Conservation (phyloP, 140 eudicot species). For the Oenanthe javanica region DNA sequence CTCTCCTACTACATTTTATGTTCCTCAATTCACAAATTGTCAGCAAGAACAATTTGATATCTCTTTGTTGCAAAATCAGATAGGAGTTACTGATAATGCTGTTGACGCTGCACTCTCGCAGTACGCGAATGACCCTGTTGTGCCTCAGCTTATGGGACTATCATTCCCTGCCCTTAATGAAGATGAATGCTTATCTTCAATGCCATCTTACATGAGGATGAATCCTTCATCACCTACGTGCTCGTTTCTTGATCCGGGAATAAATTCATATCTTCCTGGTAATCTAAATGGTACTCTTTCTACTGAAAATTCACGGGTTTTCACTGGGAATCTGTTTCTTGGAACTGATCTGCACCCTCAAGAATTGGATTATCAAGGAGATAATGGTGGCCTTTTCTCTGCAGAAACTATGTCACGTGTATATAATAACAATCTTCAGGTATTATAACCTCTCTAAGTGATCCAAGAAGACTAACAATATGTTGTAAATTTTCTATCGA, state of each 20-base stretch:
- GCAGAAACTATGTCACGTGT: slow-evolving; percentile 32
- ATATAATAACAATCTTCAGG: slow-evolving; percentile 62
- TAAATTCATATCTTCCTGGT: slow-evolving; percentile 33
- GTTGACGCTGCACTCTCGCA: slow-evolving; percentile 10
- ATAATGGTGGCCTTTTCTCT: slow-evolving; percentile 48
- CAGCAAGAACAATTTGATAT: slow-evolving; percentile 49
- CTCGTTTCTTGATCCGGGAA: slow-evolving; percentile 37
- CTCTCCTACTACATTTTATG: slow-evolving; percentile 30
- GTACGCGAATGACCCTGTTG: slow-evolving; percentile 17
- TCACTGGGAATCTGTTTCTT: slow-evolving; percentile 28
- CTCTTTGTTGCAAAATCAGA: slow-evolving; percentile 28
- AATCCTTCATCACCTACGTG: slow-evolving; percentile 35
- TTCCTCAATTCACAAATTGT: slow-evolving; percentile 23
- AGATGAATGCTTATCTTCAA: slow-evolving; percentile 44
- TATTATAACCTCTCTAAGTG: slow-evolving; percentile 5
- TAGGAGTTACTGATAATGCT: slow-evolving; percentile 18
- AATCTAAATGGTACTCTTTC: slow-evolving; percentile 35
- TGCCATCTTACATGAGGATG: slow-evolving; percentile 48
- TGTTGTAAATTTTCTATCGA: not conserved
- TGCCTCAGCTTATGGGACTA: slow-evolving; percentile 26
- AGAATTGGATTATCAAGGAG: slow-evolving; percentile 55
- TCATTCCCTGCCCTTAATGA: slow-evolving; percentile 32
- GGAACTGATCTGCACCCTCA: slow-evolving; percentile 36
- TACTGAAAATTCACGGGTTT: slow-evolving; percentile 32
- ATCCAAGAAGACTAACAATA: not conserved